Conservation (phyloP, 164 flowering plant species). For the Tinospora cordifolia region DNA sequence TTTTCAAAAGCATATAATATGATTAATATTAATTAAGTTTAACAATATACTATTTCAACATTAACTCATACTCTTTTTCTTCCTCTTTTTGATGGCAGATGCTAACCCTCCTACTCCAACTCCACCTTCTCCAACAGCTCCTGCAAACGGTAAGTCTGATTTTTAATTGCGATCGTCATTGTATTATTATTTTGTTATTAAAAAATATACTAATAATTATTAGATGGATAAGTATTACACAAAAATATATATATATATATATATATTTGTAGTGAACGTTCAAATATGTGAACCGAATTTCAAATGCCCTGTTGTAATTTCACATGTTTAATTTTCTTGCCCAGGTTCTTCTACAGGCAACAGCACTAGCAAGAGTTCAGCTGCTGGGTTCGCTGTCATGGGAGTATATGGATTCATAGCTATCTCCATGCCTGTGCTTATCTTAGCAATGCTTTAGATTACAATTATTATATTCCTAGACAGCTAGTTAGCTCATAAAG, state of each 20-base stretch:
- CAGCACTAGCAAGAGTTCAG: slow-evolving; percentile 7
- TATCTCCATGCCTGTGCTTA: slow-evolving; percentile 7
- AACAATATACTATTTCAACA: neutral
- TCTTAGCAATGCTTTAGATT: slow-evolving; percentile 10
- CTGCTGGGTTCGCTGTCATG: slow-evolving; percentile 11
- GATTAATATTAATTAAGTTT: no score
- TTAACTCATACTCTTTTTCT: neutral
- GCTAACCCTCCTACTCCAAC: neutral
- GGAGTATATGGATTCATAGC: slow-evolving; percentile 7
- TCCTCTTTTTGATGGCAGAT: neutral
- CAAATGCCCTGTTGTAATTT: neutral
- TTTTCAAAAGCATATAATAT: no score
- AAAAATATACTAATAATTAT: no score
- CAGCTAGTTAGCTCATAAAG: neutral
- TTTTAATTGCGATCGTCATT: no score
- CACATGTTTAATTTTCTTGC: neutral
- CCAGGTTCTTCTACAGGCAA: neutral
- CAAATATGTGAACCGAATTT: neutral
- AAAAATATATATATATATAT: no score
- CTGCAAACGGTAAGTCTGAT: neutral
- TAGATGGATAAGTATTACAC: no score
- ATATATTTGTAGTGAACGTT: neutral
- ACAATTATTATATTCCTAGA: neutral
- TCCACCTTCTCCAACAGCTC: slow-evolving; percentile 1
- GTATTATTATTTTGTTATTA: no score